Conservation (phyloP, 768 basidiomycete species). For the Lactifluus echinatus region DNA sequence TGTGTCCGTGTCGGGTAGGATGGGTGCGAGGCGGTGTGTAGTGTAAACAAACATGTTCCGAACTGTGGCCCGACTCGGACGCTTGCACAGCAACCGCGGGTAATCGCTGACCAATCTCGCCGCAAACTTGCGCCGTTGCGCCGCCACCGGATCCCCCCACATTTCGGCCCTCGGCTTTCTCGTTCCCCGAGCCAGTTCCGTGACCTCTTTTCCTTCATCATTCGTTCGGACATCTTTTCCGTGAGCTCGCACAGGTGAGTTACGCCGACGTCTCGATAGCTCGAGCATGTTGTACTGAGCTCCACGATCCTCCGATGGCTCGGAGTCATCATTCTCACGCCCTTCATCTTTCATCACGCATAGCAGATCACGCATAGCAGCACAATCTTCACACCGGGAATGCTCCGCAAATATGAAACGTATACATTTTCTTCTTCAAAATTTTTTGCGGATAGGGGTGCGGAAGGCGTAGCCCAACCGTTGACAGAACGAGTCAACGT, state of each 20-base stretch:
- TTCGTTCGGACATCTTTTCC: background rate
- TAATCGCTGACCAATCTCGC: background rate
- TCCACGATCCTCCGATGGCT: background rate
- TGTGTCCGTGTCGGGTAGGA: too few species aligned
- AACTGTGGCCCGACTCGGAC: background rate
- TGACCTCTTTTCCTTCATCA: background rate
- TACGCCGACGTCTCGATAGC: background rate
- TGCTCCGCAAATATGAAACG: slow-evolving; percentile 23
- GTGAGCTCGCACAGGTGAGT: background rate
- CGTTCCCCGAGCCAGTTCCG: too few species aligned
- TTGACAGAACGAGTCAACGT: slow-evolving; percentile 76
- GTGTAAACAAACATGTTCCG: background rate
- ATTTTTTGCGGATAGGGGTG: slow-evolving; percentile 71
- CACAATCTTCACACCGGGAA: background rate
- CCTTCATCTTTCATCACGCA: background rate
- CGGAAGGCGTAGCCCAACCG: slow-evolving; percentile 62
- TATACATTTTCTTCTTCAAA: slow-evolving; percentile 62
- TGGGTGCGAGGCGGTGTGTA: background rate
- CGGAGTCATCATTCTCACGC: background rate
- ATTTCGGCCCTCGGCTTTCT: background rate
- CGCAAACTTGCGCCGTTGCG: too few species aligned
- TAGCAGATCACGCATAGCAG: background rate
- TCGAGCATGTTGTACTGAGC: background rate
- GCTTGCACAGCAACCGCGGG: background rate
- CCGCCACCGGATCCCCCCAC: too few species aligned